Base-by-base conservation (phyloP, 805 yeast species). In the Danielia oregonensis region DNA sequence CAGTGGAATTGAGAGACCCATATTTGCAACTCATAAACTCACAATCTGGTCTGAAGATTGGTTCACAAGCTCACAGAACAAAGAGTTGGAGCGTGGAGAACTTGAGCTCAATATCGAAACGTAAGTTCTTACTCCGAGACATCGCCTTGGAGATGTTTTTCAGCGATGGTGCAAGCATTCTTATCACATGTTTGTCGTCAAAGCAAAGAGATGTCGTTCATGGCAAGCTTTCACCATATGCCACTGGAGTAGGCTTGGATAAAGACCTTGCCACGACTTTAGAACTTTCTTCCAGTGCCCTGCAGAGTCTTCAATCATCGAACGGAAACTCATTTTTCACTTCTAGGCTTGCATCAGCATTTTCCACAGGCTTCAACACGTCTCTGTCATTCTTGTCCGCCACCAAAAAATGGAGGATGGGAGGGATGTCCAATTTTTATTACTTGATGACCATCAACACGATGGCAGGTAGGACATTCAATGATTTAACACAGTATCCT, bases 401-500 rank as follows among this genome's bases (percentile, higher is more conserved):
- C 0, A 82, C 95, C 0, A 72, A 66, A 42, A 74, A 76, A 46
- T 87, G 96, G 96, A 72, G 68, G 42, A 64, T 57, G 33, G 95
- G 96, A 1, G 79, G 81, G 43, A 72, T 88, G 51, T 84, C 95
- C 1, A 87, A 87, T 51, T 88, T 87, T 46, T 82, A 80, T 51
- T 87, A 87, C 49, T 61, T 87, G 48, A 82, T 86, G 76, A 70
- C 84, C 12, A 63, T 87, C 17, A 87, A 87, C 50, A 86, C 93
- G 0, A 56, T 87, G 37, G 94, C 96, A 0, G 96, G 96, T 0
- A 63, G 96, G 43, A 86, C 96, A 0, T 86, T 82, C 58, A 88
- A 87, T 56, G 96, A 87, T 53, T 57, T 87, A 34, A 87, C 96
- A 0, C 96, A 87, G 43, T 87, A 87, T 51, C 96, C 96, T 0